Base-by-base conservation (phyloP, 495 filamentous ascomycete genomes). In the Penicillium steckii region DNA sequence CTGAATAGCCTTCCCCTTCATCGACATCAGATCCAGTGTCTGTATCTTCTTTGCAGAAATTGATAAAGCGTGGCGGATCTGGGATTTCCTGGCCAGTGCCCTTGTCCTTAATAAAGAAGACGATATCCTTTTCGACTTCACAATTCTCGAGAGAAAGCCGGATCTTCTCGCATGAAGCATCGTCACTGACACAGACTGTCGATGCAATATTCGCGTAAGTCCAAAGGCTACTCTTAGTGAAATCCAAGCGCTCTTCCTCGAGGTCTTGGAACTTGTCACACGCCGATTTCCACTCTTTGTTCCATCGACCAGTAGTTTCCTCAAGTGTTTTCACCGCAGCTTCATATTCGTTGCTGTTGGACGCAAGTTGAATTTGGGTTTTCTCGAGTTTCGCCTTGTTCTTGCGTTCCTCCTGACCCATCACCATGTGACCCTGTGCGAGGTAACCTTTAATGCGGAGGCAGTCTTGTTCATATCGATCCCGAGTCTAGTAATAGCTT, bases 211-310 rank as follows among this genome's bases (percentile, higher is more conserved):
- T 99, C 22, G 95, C 95, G 63, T 97, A 97, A 17, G 82, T 90
- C 95, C 95, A 99, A 10, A 97, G 77, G 64, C 95, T 97, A 73
- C 87, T 92, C 76, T 97, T 99, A 50, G 89, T 89, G 64, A 95
- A 97, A 65, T 99, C 95, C 24, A 99, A 79, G 35, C 95, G 80
- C 72, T 99, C 95, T 67, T 97, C 95, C 71, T 99, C 95, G 8
- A 99, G 83, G 61, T 99, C 95, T 82, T 99, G 95, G 70, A 99
- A 99, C 81, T 97, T 97, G 64, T 99, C 95, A 65, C 95, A 96
- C 10, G 91, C 94, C 18, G 85, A 81, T 73, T 97, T 97, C 95
- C 95, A 99, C 62, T 97, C 92, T 56, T 90, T 80, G 61, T 99
- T 97, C 95, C 95, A 99, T 37, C 91, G 82, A 3, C 84, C 86